These are phyloP conservation scores for Sporothrix variecibatus DNA, from an alignment of 2,329 filamentous ascomycete species.

Conservation along the genomic window DNA sequence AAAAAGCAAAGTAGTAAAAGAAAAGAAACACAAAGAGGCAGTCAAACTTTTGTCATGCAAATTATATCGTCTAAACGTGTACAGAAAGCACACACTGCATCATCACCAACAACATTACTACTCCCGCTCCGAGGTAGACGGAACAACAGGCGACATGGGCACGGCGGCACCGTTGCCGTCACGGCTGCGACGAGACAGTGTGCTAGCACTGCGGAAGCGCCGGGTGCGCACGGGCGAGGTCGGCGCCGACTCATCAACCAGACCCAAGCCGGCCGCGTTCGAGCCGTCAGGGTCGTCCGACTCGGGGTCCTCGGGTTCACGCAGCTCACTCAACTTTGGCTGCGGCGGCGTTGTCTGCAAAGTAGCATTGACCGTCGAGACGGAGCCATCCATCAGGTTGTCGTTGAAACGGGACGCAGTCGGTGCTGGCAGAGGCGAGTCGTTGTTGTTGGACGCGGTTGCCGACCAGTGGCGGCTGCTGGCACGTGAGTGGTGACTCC, in stretches of 20 bases:
- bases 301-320: conserved; percentile 27
- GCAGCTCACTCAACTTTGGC: neutral
- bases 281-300: conserved; percentile 18
- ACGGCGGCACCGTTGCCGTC: neutral
- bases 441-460: neutral
- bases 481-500: neutral
- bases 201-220: conserved; percentile 28
- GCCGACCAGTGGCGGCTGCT: neutral
- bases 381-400: neutral
- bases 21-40: conserved; percentile 1
- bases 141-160: conserved; percentile 17
- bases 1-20: neutral
- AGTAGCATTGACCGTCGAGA: neutral
- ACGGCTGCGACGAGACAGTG: neutral
- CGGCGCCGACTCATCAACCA: conserved; percentile 10
- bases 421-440: neutral
- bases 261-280: neutral
- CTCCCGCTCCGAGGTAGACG: neutral
- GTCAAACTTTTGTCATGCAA: conserved; percentile 18
- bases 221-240: conserved; percentile 13
- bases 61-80: neutral
- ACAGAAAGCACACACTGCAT: neutral
- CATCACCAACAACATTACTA: neutral
- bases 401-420: conserved; percentile 12
- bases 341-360: neutral